A percentile compares a stretch with the other conserved stretches of the same genome.
Conservation (phyloP, 176 grass and related monocot species). For the Hordeum marinum region DNA sequence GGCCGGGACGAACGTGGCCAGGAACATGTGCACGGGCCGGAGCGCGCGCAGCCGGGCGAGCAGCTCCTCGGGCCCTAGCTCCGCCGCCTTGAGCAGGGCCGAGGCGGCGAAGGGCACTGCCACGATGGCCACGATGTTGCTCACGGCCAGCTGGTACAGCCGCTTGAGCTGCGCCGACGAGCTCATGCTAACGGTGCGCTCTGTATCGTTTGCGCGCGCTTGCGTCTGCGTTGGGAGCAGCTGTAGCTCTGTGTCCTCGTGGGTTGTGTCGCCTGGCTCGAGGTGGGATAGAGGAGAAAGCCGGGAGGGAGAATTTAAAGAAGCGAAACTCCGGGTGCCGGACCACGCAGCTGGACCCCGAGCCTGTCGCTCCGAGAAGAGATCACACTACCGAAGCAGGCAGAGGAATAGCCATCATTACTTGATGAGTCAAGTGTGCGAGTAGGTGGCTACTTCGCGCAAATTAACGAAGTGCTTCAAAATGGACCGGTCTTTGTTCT, state of each 20-base stretch:
- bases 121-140: constrained; percentile 44
- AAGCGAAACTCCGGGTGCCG: not conserved
- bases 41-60: constrained; percentile 2
- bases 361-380: not conserved
- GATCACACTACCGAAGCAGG: not conserved
- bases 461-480: not conserved
- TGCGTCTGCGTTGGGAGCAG: not conserved
- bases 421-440: not conserved
- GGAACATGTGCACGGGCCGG: constrained; percentile 30
- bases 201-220: not conserved
- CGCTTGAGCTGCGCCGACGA: constrained; percentile 25
- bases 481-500: no score
- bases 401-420: not conserved
- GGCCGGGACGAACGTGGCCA: constrained; percentile 23
- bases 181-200: not conserved
- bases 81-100: not conserved
- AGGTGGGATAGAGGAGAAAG: not conserved
- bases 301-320: constrained; percentile 31
- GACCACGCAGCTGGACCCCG: not conserved
- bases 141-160: constrained; percentile 42
- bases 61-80: constrained; percentile 21
- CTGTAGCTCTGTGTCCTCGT: not conserved
- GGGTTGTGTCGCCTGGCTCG: not conserved
- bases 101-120: constrained; percentile 24
- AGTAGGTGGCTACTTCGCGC: not conserved